phyloP scores from a whole-genome alignment of 2,329 filamentous ascomycete species.

The Colletotrichum lentis region DNA sequence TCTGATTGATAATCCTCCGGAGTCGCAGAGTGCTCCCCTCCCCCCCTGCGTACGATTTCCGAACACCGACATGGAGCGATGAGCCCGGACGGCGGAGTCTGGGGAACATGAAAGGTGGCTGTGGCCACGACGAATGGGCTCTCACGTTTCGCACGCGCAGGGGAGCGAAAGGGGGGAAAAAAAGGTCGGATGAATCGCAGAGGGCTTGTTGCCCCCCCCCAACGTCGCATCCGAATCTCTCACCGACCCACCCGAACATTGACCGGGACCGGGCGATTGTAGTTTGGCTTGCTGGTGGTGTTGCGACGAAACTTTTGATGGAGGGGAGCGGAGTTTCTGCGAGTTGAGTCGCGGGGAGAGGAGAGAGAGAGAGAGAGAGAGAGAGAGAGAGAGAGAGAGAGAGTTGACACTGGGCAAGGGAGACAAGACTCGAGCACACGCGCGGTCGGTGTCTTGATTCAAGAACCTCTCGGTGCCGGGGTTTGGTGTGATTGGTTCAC shows the following conservation, averaged over 20 bases:
- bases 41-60: not conserved
- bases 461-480: not conserved
- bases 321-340: not conserved
- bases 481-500: constrained; percentile 7
- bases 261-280: not conserved
- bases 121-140: not conserved
- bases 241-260: not conserved
- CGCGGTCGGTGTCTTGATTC: not conserved
- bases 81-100: constrained; percentile 1
- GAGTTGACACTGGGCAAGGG: no score
- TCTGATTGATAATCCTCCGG: constrained; percentile 13
- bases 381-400: no score
- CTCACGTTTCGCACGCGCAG: constrained; percentile 12
- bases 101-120: constrained; percentile 21
- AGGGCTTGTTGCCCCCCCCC: constrained; percentile 5
- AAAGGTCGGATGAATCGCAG: constrained; percentile 1
- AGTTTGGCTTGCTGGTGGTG: no score
- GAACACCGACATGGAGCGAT: constrained; percentile 3
- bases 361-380: no score
- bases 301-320: not conserved
- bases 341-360: no score
- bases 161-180: no score
- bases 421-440: no score
- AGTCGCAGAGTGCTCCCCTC: not conserved
- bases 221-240: constrained; percentile 7